phyloP scores from a whole-genome alignment of 169 alveolate species.

The Fabrea salina region DNA sequence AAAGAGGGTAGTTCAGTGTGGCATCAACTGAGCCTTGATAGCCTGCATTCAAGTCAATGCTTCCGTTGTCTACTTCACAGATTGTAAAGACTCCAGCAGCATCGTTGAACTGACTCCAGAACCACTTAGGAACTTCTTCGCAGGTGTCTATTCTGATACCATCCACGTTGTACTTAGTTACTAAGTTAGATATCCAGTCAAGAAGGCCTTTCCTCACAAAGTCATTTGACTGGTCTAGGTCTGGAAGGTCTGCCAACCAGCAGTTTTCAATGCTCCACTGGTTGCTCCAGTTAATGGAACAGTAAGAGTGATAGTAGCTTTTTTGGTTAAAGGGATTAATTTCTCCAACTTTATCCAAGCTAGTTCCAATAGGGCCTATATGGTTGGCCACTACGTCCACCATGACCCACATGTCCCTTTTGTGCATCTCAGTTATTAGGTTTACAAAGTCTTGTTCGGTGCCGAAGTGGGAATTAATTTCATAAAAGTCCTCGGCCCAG shows the following conservation, averaged over 20 bases:
- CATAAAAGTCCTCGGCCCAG: conserved; percentile 67
- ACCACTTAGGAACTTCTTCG: conserved; percentile 73
- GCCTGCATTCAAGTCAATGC: conserved; percentile 57
- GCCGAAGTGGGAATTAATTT: conserved; percentile 73
- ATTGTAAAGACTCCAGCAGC: conserved; percentile 75
- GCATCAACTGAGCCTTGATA: conserved; percentile 65
- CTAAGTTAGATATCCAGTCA: conserved; percentile 66
- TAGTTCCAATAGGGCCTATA: conserved; percentile 69
- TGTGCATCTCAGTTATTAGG: conserved; percentile 63
- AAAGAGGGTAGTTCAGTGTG: conserved; percentile 76
- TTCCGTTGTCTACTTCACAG: conserved; percentile 77
- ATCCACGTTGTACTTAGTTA: conserved; percentile 67
- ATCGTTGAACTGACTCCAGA: conserved; percentile 70
- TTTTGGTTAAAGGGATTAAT: conserved; percentile 77
- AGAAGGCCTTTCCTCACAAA: conserved; percentile 62
- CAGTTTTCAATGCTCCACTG: conserved; percentile 74
- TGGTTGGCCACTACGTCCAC: conserved; percentile 86
- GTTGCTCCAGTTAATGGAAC: conserved; percentile 56
- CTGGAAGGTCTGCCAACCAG: conserved; percentile 82
- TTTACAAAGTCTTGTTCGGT: conserved; percentile 56
- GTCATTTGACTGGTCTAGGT: conserved; percentile 67
- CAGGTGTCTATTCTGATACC: conserved; percentile 83
- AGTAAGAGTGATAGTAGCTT: conserved; percentile 73
- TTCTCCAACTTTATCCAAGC: conserved; percentile 35
- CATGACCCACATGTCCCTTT: conserved; percentile 81